phyloP scores from a whole-genome alignment of 2,329 filamentous ascomycete species.

The Fusarium chlamydosporum region DNA sequence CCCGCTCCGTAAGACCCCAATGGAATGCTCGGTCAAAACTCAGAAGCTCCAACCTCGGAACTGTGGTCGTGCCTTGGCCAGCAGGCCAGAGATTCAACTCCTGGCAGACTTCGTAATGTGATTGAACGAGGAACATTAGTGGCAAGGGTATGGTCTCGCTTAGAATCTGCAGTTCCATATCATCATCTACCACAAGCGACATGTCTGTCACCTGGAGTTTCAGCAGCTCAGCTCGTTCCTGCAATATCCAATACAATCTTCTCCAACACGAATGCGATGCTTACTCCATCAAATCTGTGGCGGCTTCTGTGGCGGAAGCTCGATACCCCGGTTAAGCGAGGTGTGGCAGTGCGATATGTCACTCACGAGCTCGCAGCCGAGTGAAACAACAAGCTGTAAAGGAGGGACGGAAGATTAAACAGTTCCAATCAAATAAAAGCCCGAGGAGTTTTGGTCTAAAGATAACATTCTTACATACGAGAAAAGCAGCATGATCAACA shows the following conservation, averaged over 20 bases:
- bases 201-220: slow-evolving; percentile 14
- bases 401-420: slow-evolving; percentile 11
- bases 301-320: slow-evolving; percentile 17
- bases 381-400: slow-evolving; percentile 6
- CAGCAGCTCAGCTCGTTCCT: slow-evolving; percentile 10
- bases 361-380: neutral
- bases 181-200: slow-evolving; percentile 17
- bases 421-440: slow-evolving; percentile 20
- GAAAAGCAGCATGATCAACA: slow-evolving; percentile 34
- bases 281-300: slow-evolving; percentile 20
- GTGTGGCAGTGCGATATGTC: slow-evolving; percentile 36
- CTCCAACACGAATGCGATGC: slow-evolving; percentile 26
- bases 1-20: slow-evolving; percentile 18
- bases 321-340: slow-evolving; percentile 14
- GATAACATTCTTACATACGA: slow-evolving; percentile 29
- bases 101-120: neutral
- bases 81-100: neutral
- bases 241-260: slow-evolving; percentile 16
- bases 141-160: slow-evolving; percentile 20
- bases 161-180: slow-evolving; percentile 10
- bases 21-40: neutral
- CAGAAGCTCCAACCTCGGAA: neutral
- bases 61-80: neutral
- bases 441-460: slow-evolving; percentile 12
- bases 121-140: slow-evolving; percentile 1